These are phyloP conservation scores for Fusarium multiceps DNA, from an alignment of 2,329 filamentous ascomycete genomes.

Conservation along the genomic window DNA sequence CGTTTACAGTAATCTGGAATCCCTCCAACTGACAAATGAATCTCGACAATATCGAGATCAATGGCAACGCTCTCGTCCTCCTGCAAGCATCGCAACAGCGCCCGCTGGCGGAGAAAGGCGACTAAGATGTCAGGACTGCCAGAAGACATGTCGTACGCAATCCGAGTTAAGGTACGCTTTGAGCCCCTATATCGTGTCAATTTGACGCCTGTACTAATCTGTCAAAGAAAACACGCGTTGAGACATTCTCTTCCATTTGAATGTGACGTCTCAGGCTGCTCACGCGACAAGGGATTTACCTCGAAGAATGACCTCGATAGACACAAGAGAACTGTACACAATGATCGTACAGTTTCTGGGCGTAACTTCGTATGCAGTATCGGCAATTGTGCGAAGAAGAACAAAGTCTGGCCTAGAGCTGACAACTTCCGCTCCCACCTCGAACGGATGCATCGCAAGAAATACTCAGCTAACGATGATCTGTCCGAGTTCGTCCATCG, in stretches of 20 bases:
- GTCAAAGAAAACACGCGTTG: conserved; percentile 75
- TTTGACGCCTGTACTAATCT: conserved; percentile 31
- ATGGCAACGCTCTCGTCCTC: conserved; percentile 22
- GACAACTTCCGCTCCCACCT: conserved; percentile 92
- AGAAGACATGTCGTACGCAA: conserved; percentile 58
- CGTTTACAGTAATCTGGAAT: conserved; percentile 51
- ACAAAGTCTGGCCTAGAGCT: conserved; percentile 80
- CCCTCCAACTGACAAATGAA: conserved; percentile 39
- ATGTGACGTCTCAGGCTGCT: conserved; percentile 70
- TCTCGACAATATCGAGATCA: conserved; percentile 17
- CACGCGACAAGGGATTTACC: conserved; percentile 74
- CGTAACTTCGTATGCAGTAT: conserved; percentile 45
- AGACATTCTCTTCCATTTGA: conserved; percentile 75
- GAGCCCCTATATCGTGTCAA: neutral
- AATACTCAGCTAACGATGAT: conserved; percentile 53
- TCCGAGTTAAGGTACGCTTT: conserved; percentile 66
- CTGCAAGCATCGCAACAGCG: conserved; percentile 34
- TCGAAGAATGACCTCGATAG: conserved; percentile 85
- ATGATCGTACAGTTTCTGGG: conserved; percentile 53
- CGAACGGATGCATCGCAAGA: conserved; percentile 69
- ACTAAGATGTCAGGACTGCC: conserved; percentile 55
- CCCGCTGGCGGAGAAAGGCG: conserved; percentile 25
- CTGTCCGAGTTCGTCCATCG: conserved; percentile 51
- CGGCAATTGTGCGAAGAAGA: conserved; percentile 41
- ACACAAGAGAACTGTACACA: conserved; percentile 79